phyloP scores from a whole-genome alignment of 768 basidiomycete genomes.

The Coprinopsis sp. region DNA sequence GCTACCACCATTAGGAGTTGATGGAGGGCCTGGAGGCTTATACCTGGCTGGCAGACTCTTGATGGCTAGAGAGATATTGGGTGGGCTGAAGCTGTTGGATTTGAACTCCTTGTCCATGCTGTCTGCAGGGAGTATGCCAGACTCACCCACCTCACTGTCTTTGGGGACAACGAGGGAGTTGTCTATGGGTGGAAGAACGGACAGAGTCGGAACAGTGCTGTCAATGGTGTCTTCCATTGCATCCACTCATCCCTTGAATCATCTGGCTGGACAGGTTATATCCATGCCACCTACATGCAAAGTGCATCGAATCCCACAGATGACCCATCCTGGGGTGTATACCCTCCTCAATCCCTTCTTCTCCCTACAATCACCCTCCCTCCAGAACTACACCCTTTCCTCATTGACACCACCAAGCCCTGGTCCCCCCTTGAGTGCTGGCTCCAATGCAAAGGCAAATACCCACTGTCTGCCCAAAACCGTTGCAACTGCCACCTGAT shows the following conservation, averaged over 20 bases:
- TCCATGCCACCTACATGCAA: conserved; percentile 21
- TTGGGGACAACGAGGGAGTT: conserved; percentile 27
- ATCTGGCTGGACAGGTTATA: conserved; percentile 16
- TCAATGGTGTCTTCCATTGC: conserved; percentile 17
- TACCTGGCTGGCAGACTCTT: conserved; percentile 24
- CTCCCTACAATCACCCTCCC: conserved; percentile 29
- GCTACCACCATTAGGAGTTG: too few relatives aligned
- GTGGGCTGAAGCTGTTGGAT: conserved; percentile 41
- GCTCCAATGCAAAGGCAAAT: too few relatives aligned
- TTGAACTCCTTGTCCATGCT: conserved; percentile 29
- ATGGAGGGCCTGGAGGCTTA: conserved; percentile 31
- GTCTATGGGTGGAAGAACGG: conserved; percentile 26
- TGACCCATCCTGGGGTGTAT: conserved; percentile 29
- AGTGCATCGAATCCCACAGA: conserved; percentile 35
- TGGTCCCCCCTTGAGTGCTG: too few relatives aligned
- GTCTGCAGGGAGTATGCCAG: neutral
- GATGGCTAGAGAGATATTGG: conserved; percentile 29
- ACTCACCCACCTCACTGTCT: conserved; percentile 14
- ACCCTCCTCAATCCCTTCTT: conserved; percentile 14
- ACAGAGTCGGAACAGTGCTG: conserved; percentile 17
- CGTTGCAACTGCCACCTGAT: too few relatives aligned
- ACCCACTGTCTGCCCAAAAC: too few relatives aligned
- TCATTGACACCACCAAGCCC: conserved; percentile 18
- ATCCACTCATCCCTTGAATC: neutral
- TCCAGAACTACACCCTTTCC: conserved; percentile 14